Conservation (phyloP, 345 rosid genomes). For the Laguncularia racemosa region DNA sequence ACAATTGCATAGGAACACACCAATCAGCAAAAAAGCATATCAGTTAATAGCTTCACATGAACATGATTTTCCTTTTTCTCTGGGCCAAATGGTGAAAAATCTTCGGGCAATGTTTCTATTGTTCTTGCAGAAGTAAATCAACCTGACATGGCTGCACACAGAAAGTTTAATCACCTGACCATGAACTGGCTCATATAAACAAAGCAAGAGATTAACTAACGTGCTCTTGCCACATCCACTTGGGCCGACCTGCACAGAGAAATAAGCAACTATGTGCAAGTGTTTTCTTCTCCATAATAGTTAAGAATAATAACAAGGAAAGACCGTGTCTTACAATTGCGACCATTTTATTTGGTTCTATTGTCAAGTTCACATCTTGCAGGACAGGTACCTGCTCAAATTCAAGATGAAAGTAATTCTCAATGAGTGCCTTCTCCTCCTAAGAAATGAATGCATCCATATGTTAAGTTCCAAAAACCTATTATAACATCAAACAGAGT, state of each 20-base stretch:
- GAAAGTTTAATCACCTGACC: slow-evolving; percentile 29
- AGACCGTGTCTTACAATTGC: slow-evolving; percentile 32
- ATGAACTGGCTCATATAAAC: slow-evolving; percentile 29
- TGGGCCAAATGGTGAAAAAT: no score
- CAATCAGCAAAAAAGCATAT: no score
- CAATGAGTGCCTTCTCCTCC: neutral
- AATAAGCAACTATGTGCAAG: slow-evolving; percentile 4
- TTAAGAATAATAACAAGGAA: neutral
- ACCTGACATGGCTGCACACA: neutral
- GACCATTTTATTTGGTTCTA: slow-evolving; percentile 32
- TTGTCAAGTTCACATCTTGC: slow-evolving; percentile 21
- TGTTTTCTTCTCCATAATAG: slow-evolving; percentile 2
- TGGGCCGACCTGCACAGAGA: slow-evolving; percentile 30
- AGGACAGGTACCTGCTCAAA: slow-evolving; percentile 28
- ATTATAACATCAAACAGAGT: no score
- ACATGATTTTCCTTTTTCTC: no score
- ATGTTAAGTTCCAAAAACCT: no score
- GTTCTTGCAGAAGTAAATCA: neutral
- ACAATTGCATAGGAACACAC: no score
- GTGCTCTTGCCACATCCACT: slow-evolving; percentile 51
- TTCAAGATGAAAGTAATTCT: neutral
- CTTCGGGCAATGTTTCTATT: no score
- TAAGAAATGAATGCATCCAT: neutral
- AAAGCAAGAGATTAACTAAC: slow-evolving; percentile 32
- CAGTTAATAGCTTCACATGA: no score